Evolutionary conservation across 1,284 basidiomycete genomes (phyloP).

Genomic region (Naganishia sp.): DNA sequence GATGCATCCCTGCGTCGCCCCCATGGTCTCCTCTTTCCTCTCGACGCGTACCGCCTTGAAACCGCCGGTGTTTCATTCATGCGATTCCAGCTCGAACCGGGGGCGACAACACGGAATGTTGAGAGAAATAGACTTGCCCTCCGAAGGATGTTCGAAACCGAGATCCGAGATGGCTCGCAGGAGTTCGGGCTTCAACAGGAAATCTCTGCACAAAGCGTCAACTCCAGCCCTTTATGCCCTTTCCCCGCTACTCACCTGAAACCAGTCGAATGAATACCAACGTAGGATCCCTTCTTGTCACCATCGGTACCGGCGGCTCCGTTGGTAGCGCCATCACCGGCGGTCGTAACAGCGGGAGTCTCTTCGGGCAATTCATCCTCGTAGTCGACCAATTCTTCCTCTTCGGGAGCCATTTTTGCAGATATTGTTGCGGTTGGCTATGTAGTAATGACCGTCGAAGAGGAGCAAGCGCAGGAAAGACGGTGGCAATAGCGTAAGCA

Average conservation of each 20-base stretch:
- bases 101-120: slow-evolving; percentile 1
- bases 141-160: slow-evolving; percentile 99
- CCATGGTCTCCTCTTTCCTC: background rate
- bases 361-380: slow-evolving; percentile 76
- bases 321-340: slow-evolving; percentile 58
- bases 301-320: slow-evolving; percentile 64
- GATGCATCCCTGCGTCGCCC: background rate
- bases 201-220: slow-evolving; percentile 66
- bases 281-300: slow-evolving; percentile 94
- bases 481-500: slow-evolving; percentile 27
- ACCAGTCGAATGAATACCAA: slow-evolving; percentile 93
- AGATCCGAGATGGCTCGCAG: slow-evolving; percentile 97
- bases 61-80: background rate
- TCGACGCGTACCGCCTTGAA: background rate
- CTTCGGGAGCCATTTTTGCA: slow-evolving; percentile 43
- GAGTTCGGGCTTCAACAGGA: slow-evolving; percentile 94
- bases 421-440: slow-evolving; percentile 15
- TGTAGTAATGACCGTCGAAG: slow-evolving; percentile 10
- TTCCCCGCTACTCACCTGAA: slow-evolving; percentile 66
- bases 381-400: slow-evolving; percentile 69
- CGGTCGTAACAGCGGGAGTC: slow-evolving; percentile 60
- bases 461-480: slow-evolving; percentile 13
- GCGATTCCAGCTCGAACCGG: slow-evolving; percentile 12
- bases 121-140: slow-evolving; percentile 65
- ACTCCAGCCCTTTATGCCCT: slow-evolving; percentile 26